Evolutionary conservation across 768 basidiomycete genomes (phyloP), one percentile per base, ranked within the genome.

Genomic region (Lentinula sp.): DNA sequence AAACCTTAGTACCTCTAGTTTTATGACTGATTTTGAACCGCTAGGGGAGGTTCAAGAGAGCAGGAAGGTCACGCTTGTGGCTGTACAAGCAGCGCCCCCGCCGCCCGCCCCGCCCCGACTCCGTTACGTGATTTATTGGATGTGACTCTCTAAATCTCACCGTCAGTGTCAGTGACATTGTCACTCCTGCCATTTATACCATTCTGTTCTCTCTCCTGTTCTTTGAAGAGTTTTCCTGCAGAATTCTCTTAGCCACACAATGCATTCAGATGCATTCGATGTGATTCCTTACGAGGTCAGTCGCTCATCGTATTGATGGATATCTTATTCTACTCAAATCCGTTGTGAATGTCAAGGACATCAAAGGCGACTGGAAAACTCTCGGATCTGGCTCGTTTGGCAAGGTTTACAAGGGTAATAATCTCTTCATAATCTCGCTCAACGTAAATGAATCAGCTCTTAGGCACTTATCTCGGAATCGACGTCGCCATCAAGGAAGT

Each of bases 401-500:
- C 8, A 90, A 92, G 66, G 93, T 96, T 61, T 95, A 90, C 80
- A 93, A 90, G 74, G 91, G 89, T 85, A 48, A 56, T 13, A 3
- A 2, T 3, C 13, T 39, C 35, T 61, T 46, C 12, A 51, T 49
- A 49, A 35, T 54, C 57, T 64, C 23, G 36, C 37, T 41, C 23
- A 32, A 37, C 49, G 33, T 46, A 61, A 39, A 41, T 37, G 8
- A 56, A 37, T n/a, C 37, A 32, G 55, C 18, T 28, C 10, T 20
- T 67, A 92, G 93, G 90, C 2, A 83, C 75, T 33, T 99, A 99
- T 76, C 87, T 99, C 39, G 97, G 97, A 7, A 92, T 97, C 65
- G 92, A 97, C 65, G 91, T 97, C 39, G 95, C 95, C 37, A 93
- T 98, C 73, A 97, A 97, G 73, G 95, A 98, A 75, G 94, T 98